These are phyloP conservation scores for Lentinula raphanica DNA, from an alignment of 768 basidiomycete genomes.

Conservation along the genomic window DNA sequence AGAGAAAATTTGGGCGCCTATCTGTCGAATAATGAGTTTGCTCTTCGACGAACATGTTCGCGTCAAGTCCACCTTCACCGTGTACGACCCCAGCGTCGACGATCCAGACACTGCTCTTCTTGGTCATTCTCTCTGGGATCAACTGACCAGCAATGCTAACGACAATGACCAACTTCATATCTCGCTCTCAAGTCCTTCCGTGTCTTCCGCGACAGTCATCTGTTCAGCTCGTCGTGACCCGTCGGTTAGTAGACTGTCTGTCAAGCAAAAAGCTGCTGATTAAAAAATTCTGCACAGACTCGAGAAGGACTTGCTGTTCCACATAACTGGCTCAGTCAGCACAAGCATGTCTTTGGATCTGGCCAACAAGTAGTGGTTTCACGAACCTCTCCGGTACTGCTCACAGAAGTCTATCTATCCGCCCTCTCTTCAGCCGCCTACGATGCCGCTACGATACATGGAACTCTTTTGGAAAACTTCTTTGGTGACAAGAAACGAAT, in stretches of 20 bases:
- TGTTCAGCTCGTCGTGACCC: constrained; percentile 32
- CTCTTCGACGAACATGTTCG: constrained; percentile 25
- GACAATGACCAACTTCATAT: constrained; percentile 6
- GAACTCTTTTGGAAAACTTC: constrained; percentile 35
- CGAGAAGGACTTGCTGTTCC: constrained; percentile 34
- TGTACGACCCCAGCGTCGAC: constrained; percentile 13
- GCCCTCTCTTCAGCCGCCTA: constrained; percentile 50
- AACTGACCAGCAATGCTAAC: constrained; percentile 2
- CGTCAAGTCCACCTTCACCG: constrained; percentile 22
- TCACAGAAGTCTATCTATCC: constrained; percentile 49
- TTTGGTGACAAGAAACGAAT: constrained; percentile 38
- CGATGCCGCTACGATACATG: constrained; percentile 29
- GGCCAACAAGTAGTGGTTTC: constrained; percentile 17
- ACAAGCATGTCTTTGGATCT: constrained; percentile 29
- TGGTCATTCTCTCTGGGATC: constrained; percentile 27
- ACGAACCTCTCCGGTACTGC: constrained; percentile 23
- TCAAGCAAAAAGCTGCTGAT: background rate
- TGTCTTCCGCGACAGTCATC: constrained; percentile 13
- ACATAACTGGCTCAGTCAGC: constrained; percentile 29
- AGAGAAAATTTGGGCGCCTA: background rate
- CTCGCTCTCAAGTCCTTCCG: constrained; percentile 18
- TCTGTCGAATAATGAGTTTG: constrained; percentile 26
- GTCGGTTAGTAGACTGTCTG: constrained; percentile 25
- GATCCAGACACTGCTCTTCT: constrained; percentile 23
- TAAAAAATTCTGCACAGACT: background rate